These are phyloP conservation scores for Mycena crocata DNA, from an alignment of 768 basidiomycete species.

Conservation along the genomic window DNA sequence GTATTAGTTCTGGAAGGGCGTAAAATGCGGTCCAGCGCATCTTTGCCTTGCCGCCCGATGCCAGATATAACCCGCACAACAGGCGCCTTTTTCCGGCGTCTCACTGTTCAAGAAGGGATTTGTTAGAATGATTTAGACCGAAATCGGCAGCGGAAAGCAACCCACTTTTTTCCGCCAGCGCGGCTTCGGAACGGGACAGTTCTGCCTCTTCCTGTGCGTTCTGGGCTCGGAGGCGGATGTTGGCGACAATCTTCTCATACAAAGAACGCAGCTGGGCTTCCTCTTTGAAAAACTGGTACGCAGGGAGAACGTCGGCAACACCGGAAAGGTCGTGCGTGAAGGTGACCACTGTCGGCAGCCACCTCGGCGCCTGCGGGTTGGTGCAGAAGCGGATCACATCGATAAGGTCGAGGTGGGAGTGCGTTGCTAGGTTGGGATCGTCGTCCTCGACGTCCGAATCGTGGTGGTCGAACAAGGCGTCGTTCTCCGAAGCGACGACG, in stretches of 20 bases:
- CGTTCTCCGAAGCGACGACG: background rate
- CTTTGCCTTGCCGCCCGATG: background rate
- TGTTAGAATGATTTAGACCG: background rate
- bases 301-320: background rate
- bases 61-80: background rate
- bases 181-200: background rate
- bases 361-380: background rate
- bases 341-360: background rate
- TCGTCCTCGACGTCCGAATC: background rate
- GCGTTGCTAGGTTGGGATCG: background rate
- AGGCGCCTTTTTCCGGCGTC: background rate
- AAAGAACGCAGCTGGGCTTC: background rate
- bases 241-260: too few relatives aligned
- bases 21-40: background rate
- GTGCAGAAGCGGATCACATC: background rate
- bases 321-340: constrained; percentile 1
- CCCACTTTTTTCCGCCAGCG: background rate
- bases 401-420: background rate
- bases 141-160: too few relatives aligned
- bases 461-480: background rate
- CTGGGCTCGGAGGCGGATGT: too few relatives aligned
- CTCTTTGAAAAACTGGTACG: background rate
- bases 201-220: too few relatives aligned
- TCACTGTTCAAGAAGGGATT: background rate
- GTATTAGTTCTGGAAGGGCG: too few relatives aligned